Base-by-base conservation (phyloP, 148 eudicot genomes). In the Vaccinium vitisidaea region DNA sequence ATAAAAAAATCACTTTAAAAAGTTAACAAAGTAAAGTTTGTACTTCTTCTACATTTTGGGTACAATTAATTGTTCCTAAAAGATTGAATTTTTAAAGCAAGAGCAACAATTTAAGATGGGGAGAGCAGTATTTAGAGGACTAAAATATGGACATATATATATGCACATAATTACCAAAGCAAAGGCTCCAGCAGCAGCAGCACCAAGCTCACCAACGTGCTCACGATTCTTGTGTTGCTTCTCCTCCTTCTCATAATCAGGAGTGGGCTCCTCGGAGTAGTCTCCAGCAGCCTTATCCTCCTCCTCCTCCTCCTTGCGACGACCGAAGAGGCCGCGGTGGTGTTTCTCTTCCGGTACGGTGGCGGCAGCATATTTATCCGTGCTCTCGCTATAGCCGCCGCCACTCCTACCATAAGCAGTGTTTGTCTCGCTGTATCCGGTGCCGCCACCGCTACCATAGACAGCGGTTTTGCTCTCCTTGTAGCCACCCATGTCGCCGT, bases 131-230 rank as follows among this genome's bases (percentile, higher is more conserved):
- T 5, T 43, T 43, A 5, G 5, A 5, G 7, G 46, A 43, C 46
- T 43, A 43, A 43, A 43, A 3, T 5, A 43, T 43, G 46, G 46
- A 43, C 46, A 43, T n/a, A 19, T n/a, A 18, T 6, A 19, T 1
- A 5, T 9, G 23, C 4, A 23, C 30, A 19, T 59, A 61, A 5
- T 54, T 89, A 89, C 93, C 90, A 91, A 83, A 58, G 93, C 93
- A 82, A 75, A 91, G 48, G 88, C 91, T 80, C 90, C 93, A 27
- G 91, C 93, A 73, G 89, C 89, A 32, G 82, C 21, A 46, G 90
- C 85, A 2, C 91, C 82, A 63, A 85, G 87, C 85, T 85, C 86
- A 79, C 92, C 85, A 25, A 89, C 50, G 10, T 84, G 81, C 46
- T 84, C 83, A 19, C 43, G 79, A 59, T 53, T 70, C 69, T 88